phyloP scores from a whole-genome alignment of 1,284 basidiomycete genomes.

The Trametes polyzona region DNA sequence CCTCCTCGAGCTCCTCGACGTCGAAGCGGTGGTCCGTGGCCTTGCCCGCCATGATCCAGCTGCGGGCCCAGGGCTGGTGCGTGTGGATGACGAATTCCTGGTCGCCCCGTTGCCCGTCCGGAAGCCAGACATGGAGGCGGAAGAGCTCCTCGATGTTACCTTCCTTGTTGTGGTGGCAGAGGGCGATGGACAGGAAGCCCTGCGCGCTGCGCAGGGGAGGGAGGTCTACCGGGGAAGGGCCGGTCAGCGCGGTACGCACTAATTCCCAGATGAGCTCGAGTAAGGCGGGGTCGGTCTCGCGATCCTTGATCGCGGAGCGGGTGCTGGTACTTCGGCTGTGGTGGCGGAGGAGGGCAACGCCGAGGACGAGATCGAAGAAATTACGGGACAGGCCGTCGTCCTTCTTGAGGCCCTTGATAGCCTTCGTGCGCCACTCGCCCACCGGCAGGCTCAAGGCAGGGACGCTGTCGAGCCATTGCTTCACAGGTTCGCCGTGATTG shows the following conservation, averaged over 20 bases:
- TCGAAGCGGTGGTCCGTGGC: neutral
- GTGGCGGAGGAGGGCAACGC: neutral
- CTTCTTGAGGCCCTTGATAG: neutral
- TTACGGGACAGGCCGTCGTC: neutral
- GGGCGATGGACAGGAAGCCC: neutral
- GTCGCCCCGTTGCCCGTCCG: neutral
- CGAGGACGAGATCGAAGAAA: neutral
- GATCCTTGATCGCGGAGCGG: too few relatives aligned
- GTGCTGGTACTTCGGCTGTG: neutral
- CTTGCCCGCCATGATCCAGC: conserved; percentile 1
- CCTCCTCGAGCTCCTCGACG: neutral
- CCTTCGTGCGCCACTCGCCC: neutral
- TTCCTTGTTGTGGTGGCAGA: neutral
- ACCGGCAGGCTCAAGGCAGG: too few relatives aligned
- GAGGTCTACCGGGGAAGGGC: neutral
- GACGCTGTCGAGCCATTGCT: neutral
- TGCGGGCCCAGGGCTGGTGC: conserved; percentile 1
- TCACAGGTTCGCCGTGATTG: neutral
- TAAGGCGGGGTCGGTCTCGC: neutral
- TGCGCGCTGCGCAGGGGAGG: neutral
- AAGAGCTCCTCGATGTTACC: neutral
- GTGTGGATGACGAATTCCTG: neutral
- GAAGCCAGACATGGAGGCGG: conserved; percentile 1
- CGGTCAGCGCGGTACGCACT: neutral
- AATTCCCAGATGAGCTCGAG: neutral